Evolutionary conservation across 2,329 filamentous ascomycete species (phyloP).

Genomic region (Colletotrichum gigasporum): DNA sequence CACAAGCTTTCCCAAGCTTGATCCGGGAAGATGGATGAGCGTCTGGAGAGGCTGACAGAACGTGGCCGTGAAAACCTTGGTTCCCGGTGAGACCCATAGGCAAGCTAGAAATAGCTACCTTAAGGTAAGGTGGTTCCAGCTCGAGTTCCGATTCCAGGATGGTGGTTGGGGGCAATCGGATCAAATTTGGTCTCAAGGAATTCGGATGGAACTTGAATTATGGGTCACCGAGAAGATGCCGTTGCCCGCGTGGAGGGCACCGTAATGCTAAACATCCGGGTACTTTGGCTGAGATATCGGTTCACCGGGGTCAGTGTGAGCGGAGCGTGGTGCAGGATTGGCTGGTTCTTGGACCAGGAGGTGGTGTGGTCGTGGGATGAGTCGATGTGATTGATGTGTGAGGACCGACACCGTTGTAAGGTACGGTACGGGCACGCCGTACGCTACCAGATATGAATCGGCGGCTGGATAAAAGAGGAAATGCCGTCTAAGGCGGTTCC

Average conservation of each 20-base stretch:
- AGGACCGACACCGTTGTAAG: neutral
- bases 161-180: constrained; percentile 4
- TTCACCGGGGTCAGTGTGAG: neutral
- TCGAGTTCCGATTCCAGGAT: constrained; percentile 1
- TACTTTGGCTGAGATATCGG: neutral
- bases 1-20: constrained; percentile 6
- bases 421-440: neutral
- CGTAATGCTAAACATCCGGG: neutral
- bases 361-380: constrained; percentile 26
- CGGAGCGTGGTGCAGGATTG: neutral
- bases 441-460: too few relatives aligned
- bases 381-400: constrained; percentile 3
- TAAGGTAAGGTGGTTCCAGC: neutral
- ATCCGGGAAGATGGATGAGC: constrained; percentile 8
- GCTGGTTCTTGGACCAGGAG: neutral
- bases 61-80: neutral
- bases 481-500: neutral
- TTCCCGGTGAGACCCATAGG: neutral
- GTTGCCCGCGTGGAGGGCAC: neutral
- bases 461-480: neutral
- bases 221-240: constrained; percentile 13
- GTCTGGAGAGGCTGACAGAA: constrained; percentile 1
- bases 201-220: constrained; percentile 7
- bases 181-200: constrained; percentile 5
- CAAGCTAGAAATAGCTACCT: constrained; percentile 9